These are phyloP conservation scores for Bondarzewia mesenterica DNA, from an alignment of 1,284 basidiomycete species.

Conservation along the genomic window DNA sequence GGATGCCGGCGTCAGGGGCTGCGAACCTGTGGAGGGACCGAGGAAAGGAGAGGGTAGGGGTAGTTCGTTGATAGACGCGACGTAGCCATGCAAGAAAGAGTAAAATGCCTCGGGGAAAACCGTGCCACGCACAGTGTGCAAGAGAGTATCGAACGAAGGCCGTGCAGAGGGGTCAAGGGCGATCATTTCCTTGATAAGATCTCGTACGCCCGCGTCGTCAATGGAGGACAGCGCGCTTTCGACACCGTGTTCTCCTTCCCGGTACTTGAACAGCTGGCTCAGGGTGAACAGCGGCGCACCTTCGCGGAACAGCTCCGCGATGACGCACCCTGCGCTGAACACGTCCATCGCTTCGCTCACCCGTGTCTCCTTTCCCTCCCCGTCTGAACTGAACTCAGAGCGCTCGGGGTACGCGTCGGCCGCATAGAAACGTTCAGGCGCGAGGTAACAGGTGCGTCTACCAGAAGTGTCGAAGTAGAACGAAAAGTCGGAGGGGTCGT, in stretches of 20 bases:
- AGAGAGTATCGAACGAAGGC: constrained; percentile 78
- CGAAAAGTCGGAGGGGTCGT: constrained; percentile 96
- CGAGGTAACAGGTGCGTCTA: constrained; percentile 90
- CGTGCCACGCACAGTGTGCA: constrained; percentile 69
- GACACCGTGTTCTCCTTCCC: constrained; percentile 77
- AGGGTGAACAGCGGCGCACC: constrained; percentile 92
- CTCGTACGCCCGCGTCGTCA: constrained; percentile 76
- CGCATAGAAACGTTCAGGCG: constrained; percentile 93
- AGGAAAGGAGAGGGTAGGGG: constrained; percentile 37
- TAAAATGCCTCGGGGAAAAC: constrained; percentile 93
- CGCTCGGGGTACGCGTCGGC: constrained; percentile 59
- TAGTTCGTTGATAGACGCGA: constrained; percentile 72
- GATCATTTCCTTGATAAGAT: constrained; percentile 87
- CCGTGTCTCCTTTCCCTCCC: constrained; percentile 57
- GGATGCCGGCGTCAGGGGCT: constrained; percentile 18
- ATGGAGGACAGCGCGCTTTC: constrained; percentile 71
- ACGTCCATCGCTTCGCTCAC: constrained; percentile 98
- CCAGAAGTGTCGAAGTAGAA: constrained; percentile 98
- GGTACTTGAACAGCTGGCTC: constrained; percentile 93
- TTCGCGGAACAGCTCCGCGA: constrained; percentile 95
- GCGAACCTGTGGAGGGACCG: constrained; percentile 25
- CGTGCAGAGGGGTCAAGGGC: constrained; percentile 69
- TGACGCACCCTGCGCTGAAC: constrained; percentile 92
- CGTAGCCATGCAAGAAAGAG: constrained; percentile 88
- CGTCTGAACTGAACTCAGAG: constrained; percentile 9